Conservation (phyloP, 768 basidiomycete genomes). For the Lactarius quietus region DNA sequence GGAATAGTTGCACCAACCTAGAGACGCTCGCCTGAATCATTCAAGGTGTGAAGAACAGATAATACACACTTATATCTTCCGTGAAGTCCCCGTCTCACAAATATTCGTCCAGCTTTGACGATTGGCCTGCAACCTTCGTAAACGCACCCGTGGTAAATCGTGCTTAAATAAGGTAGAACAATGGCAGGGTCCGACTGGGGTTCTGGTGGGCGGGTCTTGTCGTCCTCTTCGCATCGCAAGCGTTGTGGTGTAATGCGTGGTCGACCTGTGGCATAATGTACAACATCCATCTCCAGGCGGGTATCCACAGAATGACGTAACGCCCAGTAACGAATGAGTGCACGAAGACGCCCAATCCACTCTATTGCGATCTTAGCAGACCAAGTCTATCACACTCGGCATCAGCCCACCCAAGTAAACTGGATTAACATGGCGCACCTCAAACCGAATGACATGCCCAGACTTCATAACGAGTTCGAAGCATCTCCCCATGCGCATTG, state of each 20-base stretch:
- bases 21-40: background rate
- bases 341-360: slow-evolving; percentile 78
- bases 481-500: slow-evolving; percentile 55
- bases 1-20: slow-evolving; percentile 68
- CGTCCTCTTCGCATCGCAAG: slow-evolving; percentile 39
- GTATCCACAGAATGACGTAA: slow-evolving; percentile 72
- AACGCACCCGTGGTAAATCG: slow-evolving; percentile 85
- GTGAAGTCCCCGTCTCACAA: slow-evolving; percentile 61
- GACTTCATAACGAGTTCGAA: slow-evolving; percentile 75
- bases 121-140: slow-evolving; percentile 76
- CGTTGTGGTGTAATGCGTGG: slow-evolving; percentile 59
- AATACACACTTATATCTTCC: slow-evolving; percentile 74
- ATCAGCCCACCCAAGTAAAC: background rate
- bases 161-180: slow-evolving; percentile 53
- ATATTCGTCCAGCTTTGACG: slow-evolving; percentile 68
- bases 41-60: background rate
- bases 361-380: slow-evolving; percentile 66
- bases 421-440: slow-evolving; percentile 47
- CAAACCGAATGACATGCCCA: slow-evolving; percentile 69
- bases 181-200: slow-evolving; percentile 48
- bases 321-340: slow-evolving; percentile 76
- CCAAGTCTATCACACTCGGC: slow-evolving; percentile 48
- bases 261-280: slow-evolving; percentile 47
- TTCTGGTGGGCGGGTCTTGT: slow-evolving; percentile 45
- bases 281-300: slow-evolving; percentile 74